These are phyloP conservation scores for Lepidium africanum DNA, from an alignment of 345 rosid species.

Conservation along the genomic window DNA sequence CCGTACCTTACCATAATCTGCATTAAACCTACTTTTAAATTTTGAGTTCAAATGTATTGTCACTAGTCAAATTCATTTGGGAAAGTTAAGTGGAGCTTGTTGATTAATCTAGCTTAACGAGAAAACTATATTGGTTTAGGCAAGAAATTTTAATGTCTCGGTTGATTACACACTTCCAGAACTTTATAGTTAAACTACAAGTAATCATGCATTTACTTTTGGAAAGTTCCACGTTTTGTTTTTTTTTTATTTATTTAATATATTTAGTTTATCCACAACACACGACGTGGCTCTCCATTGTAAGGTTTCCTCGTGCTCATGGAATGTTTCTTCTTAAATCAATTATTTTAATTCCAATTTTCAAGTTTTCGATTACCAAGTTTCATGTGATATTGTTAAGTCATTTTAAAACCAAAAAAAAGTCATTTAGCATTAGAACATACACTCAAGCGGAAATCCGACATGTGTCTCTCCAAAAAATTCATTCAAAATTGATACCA, in stretches of 20 bases:
- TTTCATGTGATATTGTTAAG: neutral
- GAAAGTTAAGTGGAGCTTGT: neutral
- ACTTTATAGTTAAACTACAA: constrained; percentile 17
- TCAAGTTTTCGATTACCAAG: neutral
- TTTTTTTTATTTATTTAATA: too few relatives aligned
- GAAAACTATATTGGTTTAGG: constrained; percentile 12
- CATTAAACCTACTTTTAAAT: neutral
- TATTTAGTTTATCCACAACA: neutral
- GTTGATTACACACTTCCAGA: constrained; percentile 13
- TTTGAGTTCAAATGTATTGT: neutral
- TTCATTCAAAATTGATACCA: neutral
- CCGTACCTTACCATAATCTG: neutral
- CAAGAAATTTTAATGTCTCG: neutral
- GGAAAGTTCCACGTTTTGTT: neutral
- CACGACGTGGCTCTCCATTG: neutral
- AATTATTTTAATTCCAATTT: too few relatives aligned
- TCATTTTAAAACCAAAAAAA: too few relatives aligned
- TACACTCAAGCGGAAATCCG: constrained; percentile 9
- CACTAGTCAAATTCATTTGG: neutral
- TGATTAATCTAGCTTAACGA: constrained; percentile 14
- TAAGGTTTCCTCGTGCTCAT: constrained; percentile 1
- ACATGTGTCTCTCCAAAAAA: neutral
- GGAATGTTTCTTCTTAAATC: constrained; percentile 10
- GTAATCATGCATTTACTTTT: constrained; percentile 1
- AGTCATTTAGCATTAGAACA: neutral